Percentiles rank a stretch among this genome's conserved stretches.
Evolutionary conservation across 805 yeast species (phyloP).

Genomic region (Candida verbasci): DNA sequence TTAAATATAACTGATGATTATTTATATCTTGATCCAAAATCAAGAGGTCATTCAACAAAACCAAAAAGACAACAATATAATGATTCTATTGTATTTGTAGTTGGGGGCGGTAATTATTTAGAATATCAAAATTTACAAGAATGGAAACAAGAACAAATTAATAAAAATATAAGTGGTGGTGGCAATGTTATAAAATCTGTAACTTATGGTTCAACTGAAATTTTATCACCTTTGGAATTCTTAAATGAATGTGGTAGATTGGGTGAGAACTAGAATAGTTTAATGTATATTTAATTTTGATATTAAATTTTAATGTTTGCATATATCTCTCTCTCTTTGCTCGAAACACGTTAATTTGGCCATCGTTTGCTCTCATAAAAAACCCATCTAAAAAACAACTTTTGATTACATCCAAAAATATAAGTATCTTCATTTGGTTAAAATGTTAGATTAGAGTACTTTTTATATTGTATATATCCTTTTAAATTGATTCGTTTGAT

Average conservation of each 20-base stretch:
- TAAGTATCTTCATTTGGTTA: no score
- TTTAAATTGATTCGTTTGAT: no score
- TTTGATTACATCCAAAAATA: no score
- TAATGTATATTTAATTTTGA: no score
- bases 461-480: no score
- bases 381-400: no score
- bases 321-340: no score
- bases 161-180: conserved; percentile 16
- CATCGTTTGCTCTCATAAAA: no score
- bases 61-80: conserved; percentile 80
- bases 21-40: conserved; percentile 83
- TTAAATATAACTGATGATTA: conserved; percentile 81
- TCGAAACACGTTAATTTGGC: no score
- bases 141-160: conserved; percentile 48
- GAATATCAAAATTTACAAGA: conserved; percentile 94
- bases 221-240: conserved; percentile 66
- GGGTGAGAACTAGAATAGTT: no score
- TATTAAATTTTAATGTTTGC: no score
- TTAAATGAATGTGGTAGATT: conserved; percentile 59
- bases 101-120: conserved; percentile 94
- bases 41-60: conserved; percentile 85
- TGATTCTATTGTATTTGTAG: conserved; percentile 83
- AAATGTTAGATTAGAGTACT: no score
- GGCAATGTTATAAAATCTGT: conserved; percentile 44
- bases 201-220: conserved; percentile 82